phyloP scores from a whole-genome alignment of 495 filamentous ascomycete species.

The Lentithecium fluviatile region DNA sequence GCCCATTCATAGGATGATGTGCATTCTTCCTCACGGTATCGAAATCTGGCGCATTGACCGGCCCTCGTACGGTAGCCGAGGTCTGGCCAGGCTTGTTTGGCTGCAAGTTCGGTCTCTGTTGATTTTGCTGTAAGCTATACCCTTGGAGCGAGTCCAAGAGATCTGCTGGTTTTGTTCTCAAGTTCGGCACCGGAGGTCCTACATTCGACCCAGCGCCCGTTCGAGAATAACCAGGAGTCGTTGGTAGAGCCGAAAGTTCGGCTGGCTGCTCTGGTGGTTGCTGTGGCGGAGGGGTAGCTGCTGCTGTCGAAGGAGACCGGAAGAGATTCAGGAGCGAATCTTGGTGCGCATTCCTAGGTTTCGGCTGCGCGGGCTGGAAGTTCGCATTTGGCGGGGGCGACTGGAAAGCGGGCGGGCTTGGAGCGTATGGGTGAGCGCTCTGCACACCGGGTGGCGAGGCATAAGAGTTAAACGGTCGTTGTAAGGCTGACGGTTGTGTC shows the following conservation, averaged over 20 bases:
- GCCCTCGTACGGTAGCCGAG: conserved; percentile 55
- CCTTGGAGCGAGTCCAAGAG: conserved; percentile 2
- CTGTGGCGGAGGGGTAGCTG: conserved; percentile 15
- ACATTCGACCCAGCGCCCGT: neutral
- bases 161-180: conserved; percentile 8
- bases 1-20: conserved; percentile 23
- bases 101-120: neutral
- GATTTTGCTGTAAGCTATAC: neutral
- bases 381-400: conserved; percentile 17
- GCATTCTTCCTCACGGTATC: conserved; percentile 44
- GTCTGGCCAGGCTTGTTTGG: conserved; percentile 21
- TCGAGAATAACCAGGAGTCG: conserved; percentile 19
- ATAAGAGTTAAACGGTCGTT: conserved; percentile 1
- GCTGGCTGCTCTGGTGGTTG: conserved; percentile 11
- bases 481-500: conserved; percentile 4
- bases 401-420: conserved; percentile 16
- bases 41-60: conserved; percentile 52
- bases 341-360: conserved; percentile 38
- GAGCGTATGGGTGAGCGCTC: conserved; percentile 16
- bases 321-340: conserved; percentile 42
- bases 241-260: conserved; percentile 33
- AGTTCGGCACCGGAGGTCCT: conserved; percentile 7
- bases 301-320: conserved; percentile 30
- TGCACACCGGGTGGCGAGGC: neutral
- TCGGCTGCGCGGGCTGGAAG: conserved; percentile 23